Conservation (phyloP, 2,329 filamentous ascomycete genomes). For the Colletotrichum sp. region DNA sequence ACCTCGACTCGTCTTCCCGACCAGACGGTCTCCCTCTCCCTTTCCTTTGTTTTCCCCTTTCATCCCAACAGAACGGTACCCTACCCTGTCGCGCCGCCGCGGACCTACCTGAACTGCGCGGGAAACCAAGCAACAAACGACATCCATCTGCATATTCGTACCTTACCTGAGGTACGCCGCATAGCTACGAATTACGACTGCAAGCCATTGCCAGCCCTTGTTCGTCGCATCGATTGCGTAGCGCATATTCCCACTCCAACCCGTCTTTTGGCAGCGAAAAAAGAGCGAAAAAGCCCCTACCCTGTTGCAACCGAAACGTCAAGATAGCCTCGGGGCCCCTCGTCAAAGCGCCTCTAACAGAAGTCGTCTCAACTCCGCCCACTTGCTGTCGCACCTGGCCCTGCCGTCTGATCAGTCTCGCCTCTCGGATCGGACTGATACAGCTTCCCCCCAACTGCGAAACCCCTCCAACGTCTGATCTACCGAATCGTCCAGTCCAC, state of each 20-base stretch:
- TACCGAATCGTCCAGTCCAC: slow-evolving; percentile 24
- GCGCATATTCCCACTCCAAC: not conserved
- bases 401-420: slow-evolving; percentile 30
- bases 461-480: slow-evolving; percentile 55
- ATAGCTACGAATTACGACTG: not conserved
- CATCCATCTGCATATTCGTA: not conserved
- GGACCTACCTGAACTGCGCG: not conserved
- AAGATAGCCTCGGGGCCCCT: slow-evolving; percentile 36
- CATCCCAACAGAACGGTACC: slow-evolving; percentile 14
- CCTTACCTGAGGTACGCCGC: not conserved
- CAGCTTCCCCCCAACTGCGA: slow-evolving; percentile 36
- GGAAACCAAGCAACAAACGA: not conserved
- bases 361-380: slow-evolving; percentile 46
- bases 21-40: not conserved
- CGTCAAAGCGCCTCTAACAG: slow-evolving; percentile 51
- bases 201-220: not conserved
- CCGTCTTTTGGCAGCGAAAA: not conserved
- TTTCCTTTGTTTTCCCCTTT: slow-evolving; percentile 3
- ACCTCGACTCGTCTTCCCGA: not conserved
- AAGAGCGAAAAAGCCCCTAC: slow-evolving; percentile 22
- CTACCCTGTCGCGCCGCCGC: not conserved
- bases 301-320: slow-evolving; percentile 43
- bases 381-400: slow-evolving; percentile 28
- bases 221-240: not conserved
- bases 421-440: slow-evolving; percentile 24